Base-by-base conservation (phyloP, 2,329 filamentous ascomycete genomes). In the Diaporthe longicolla region DNA sequence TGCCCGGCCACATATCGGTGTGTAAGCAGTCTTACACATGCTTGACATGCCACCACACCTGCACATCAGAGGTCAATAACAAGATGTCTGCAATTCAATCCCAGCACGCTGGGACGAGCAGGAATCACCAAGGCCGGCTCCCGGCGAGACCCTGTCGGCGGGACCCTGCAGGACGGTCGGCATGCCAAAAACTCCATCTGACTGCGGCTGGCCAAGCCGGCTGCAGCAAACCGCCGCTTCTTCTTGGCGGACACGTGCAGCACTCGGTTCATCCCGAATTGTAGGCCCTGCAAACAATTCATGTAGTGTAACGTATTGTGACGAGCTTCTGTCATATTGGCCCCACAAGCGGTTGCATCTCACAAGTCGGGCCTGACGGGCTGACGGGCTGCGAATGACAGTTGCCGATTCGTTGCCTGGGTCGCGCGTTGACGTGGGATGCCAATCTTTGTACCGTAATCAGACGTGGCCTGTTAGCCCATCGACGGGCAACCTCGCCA, bases 261-360 rank as follows among this genome's bases (percentile, higher is more conserved):
- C 13, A 45, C 3, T 61, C 43, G 70, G 70, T 37, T 43, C 57
- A 55, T 71, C 17, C 70, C 26, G 45, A 63, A 35, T 50, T 4
- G 24, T 21, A 50, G 69, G 69, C 37, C 54, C 15, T 35, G 57
- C 43, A 37, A 52, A 48, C 35, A 37, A 5, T 54, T 54, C 63
- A 54, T 54, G 48, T 54, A 11, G 45, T 52, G 45, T 52, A 52
- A 52, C 63, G 4, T 13, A 3, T 45, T 32, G 50, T 57, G 50
- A 52, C 52, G 45, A 35, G 8, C 13, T 66, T 29, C 19, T 37
- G 29, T 66, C 43, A 65, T 24, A 17, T 50, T 24, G 43, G 61
- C 10, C 79, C 79, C 21, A 83, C 76, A 55, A 82, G 81, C 37
- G 77, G n/a, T n/a, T 45, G 40, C 37, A 37, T 50, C 29, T 54